Base-by-base conservation (phyloP, 495 filamentous ascomycete genomes). In the Aspergillus biplanus region DNA sequence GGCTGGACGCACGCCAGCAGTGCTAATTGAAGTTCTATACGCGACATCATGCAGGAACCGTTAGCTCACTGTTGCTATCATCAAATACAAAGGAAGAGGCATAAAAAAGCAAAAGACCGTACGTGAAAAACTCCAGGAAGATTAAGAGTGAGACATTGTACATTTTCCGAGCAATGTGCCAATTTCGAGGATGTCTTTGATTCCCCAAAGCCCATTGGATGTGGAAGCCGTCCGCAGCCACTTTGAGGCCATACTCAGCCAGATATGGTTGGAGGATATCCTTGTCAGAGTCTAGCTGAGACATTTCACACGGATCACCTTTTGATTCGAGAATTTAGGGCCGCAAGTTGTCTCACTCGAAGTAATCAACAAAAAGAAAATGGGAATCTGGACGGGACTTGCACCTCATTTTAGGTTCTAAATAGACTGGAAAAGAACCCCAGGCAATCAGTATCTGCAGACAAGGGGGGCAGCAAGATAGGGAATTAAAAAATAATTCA, bases 51-150 rank as follows among this genome's bases (percentile, higher is more conserved):
- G 37, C 35, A 21, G 47, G 47, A 0, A 15, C 5, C 11, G 47
- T 58, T 48, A 53, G 59, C 52, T 49, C 33, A 59, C 21, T 18
- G 7, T 46, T 34, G 33, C 32, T 32, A 49, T 35, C 6, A 47
- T 49, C 35, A 61, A 32, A 21, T 18, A 21, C 39, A 9, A 47
- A 33, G 6, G 47, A 9, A 50, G 27, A 50, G 39, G 8, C n/a
- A 50, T 50, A 18, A 32, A 34, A 7, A 12, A 16, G 11, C 37
- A 39, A 16, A 7, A 16, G n/a, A 13, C 62, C 74, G 49, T 69
- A 80, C 78, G 77, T 75, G 48, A 77, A 73, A 42, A 80, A 73
- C 63, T 82, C 79, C 52, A 82, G 60, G 5, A 73, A 64, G 33
- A 79, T 71, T 15, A 82, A 67, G 32, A 81, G 48, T 12, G 60